Evolutionary conservation across 306 rosid species (phyloP).

Genomic region (Carpinus fangiana): DNA sequence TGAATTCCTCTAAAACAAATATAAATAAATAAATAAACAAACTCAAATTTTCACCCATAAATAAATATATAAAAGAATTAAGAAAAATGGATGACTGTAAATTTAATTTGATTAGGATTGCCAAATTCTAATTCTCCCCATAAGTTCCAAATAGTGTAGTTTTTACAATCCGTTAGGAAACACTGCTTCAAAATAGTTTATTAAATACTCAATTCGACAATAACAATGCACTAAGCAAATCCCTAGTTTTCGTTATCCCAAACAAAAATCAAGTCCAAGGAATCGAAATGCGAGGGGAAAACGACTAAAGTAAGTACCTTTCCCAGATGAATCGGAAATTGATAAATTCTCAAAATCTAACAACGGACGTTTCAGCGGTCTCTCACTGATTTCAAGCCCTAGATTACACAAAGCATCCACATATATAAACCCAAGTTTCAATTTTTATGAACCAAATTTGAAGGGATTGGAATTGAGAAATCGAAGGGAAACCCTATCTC

Average conservation of each 20-base stretch:
- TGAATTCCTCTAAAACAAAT: conserved; percentile 49
- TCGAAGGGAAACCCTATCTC: conserved; percentile 14
- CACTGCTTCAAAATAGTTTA: neutral
- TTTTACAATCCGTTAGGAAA: neutral
- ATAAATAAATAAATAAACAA: conserved; percentile 16
- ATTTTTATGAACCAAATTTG: neutral
- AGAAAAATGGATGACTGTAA: neutral
- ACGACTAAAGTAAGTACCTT: conserved; percentile 47
- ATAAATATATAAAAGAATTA: conserved; percentile 1
- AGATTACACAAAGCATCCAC: conserved; percentile 10
- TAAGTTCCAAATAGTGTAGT: neutral
- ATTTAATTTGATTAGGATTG: neutral
- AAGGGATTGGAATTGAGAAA: neutral
- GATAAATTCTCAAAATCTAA: conserved; percentile 76
- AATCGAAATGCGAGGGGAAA: conserved; percentile 5
- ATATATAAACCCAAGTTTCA: neutral
- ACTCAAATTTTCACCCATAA: conserved; percentile 11
- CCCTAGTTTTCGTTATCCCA: neutral
- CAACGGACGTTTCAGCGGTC: conserved; percentile 76
- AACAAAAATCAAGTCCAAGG: neutral
- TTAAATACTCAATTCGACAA: neutral
- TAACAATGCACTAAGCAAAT: neutral
- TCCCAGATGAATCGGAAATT: conserved; percentile 44
- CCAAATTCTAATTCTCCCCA: neutral
- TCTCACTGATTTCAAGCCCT: conserved; percentile 91